Conservation (phyloP, 169 alveolate genomes). For the Plasmodium vivax region DNA sequence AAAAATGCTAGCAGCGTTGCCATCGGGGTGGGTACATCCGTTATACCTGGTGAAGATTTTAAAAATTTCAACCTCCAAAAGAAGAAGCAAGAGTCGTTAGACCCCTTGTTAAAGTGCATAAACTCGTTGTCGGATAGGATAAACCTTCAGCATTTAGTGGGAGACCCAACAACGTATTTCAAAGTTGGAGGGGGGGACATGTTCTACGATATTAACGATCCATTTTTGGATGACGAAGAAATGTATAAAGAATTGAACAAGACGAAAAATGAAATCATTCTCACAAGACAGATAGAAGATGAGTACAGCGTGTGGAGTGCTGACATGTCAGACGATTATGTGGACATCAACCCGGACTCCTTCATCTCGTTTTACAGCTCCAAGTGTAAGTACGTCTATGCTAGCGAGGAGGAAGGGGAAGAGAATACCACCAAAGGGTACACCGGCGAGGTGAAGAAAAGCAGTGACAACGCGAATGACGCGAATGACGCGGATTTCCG, state of each 20-base stretch:
- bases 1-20: neutral
- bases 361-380: constrained; percentile 66
- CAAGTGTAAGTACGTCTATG: constrained; percentile 36
- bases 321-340: constrained; percentile 78
- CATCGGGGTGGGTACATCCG: neutral
- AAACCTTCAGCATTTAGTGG: constrained; percentile 84
- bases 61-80: constrained; percentile 80
- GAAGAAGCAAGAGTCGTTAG: constrained; percentile 82
- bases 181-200: constrained; percentile 86
- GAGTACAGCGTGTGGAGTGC: constrained; percentile 86
- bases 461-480: neutral
- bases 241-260: constrained; percentile 80
- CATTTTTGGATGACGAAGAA: constrained; percentile 84
- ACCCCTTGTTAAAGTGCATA: constrained; percentile 82
- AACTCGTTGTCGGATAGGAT: constrained; percentile 84
- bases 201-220: constrained; percentile 87
- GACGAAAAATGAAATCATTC: constrained; percentile 78
- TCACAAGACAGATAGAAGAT: constrained; percentile 79
- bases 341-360: constrained; percentile 49
- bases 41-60: constrained; percentile 16
- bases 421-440: neutral
- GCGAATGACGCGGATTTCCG: neutral
- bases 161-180: constrained; percentile 83
- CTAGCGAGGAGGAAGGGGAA: constrained; percentile 25
- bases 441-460: neutral